Evolutionary conservation across 2,329 filamentous ascomycete species (phyloP).

Genomic region (Cryphonectria parasitica): DNA sequence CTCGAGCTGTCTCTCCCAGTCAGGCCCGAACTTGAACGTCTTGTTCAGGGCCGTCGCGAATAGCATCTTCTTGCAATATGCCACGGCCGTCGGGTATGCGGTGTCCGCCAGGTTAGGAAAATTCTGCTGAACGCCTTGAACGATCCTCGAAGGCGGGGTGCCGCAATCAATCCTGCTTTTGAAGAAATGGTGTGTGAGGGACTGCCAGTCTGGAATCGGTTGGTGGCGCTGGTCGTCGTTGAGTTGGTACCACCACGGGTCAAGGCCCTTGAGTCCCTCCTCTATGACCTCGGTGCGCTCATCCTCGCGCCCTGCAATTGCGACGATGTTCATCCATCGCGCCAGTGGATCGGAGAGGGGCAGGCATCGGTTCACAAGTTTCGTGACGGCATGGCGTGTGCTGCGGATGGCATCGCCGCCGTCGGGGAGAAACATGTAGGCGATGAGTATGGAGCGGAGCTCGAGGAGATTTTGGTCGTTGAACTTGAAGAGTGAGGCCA

Average conservation of each 20-base stretch:
- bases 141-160: conserved; percentile 40
- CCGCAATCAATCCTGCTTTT: conserved; percentile 39
- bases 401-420: conserved; percentile 64
- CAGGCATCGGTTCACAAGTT: conserved; percentile 88
- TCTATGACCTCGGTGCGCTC: conserved; percentile 85
- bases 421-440: conserved; percentile 63
- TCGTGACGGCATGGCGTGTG: conserved; percentile 79
- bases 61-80: conserved; percentile 64
- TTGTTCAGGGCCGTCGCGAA: conserved; percentile 52
- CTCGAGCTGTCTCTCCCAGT: conserved; percentile 84
- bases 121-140: conserved; percentile 49
- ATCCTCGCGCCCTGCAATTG: conserved; percentile 66
- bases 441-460: conserved; percentile 63
- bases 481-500: conserved; percentile 55
- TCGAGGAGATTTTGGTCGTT: conserved; percentile 35
- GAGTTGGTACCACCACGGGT: conserved; percentile 61
- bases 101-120: conserved; percentile 51
- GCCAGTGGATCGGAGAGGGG: conserved; percentile 77
- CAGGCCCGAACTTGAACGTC: conserved; percentile 66
- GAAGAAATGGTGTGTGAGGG: conserved; percentile 57
- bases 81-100: conserved; percentile 70
- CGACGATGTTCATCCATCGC: conserved; percentile 87
- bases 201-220: conserved; percentile 55
- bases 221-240: conserved; percentile 47
- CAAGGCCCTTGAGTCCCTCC: conserved; percentile 85